These are phyloP conservation scores for Friedmanniomyces simplex DNA, from an alignment of 495 filamentous ascomycete genomes.

Conservation along the genomic window DNA sequence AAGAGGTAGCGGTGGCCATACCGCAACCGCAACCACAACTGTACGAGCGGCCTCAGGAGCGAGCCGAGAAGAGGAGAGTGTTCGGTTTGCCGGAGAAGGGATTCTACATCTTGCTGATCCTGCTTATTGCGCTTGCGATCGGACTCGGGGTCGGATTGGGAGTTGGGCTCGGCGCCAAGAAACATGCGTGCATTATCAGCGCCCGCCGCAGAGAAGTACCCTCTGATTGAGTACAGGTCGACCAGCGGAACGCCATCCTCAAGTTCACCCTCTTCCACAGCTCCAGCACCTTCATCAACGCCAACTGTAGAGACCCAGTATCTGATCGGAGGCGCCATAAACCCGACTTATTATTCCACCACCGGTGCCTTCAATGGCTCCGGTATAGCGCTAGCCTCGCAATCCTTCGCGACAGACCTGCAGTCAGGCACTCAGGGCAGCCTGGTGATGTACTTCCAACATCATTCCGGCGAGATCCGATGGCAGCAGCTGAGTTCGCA, in stretches of 20 bases:
- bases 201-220: background rate
- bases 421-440: constrained; percentile 11
- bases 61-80: background rate
- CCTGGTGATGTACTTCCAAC: constrained; percentile 32
- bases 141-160: constrained; percentile 5
- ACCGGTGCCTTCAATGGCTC: constrained; percentile 32
- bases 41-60: background rate
- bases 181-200: background rate
- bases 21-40: background rate
- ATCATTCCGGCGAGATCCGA: constrained; percentile 27
- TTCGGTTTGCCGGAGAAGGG: background rate
- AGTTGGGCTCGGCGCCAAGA: constrained; percentile 2
- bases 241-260: background rate
- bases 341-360: constrained; percentile 19
- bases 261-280: background rate
- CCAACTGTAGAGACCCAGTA: constrained; percentile 5
- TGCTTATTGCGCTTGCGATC: background rate
- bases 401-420: constrained; percentile 25
- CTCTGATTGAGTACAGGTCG: background rate
- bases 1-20: constrained; percentile 1
- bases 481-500: constrained; percentile 22
- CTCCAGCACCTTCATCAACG: background rate
- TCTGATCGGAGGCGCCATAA: constrained; percentile 18
- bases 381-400: constrained; percentile 30
- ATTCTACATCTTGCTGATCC: constrained; percentile 1